A percentile compares a stretch with the other conserved stretches of the same genome.
Conservation (phyloP, 306 rosid species). For the Vachellia pachyceras region DNA sequence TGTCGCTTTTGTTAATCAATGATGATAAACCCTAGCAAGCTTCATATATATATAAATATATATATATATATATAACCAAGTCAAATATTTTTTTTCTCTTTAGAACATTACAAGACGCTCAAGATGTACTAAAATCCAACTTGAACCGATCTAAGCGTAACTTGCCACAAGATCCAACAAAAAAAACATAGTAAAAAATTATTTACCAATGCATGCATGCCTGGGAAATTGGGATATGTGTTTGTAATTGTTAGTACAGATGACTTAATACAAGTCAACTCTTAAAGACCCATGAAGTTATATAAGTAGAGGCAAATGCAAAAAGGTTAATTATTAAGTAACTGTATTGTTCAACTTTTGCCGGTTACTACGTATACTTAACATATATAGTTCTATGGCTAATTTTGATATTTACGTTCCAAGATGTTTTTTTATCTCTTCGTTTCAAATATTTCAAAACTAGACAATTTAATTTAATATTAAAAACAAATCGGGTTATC, state of each 20-base stretch:
- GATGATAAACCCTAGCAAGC: not conserved
- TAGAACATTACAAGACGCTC: constrained; percentile 25
- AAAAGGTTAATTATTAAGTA: not conserved
- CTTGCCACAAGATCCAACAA: constrained; percentile 53
- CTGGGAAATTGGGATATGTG: constrained; percentile 22
- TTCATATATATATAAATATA: not conserved
- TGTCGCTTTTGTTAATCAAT: not conserved
- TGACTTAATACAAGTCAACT: not conserved
- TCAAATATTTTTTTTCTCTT: not conserved
- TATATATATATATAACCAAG: not conserved
- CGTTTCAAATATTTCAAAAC: not conserved
- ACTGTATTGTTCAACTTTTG: not conserved
- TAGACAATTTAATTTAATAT: not conserved
- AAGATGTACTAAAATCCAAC: constrained; percentile 52
- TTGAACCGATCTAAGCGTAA: constrained; percentile 43
- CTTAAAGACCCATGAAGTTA: not conserved
- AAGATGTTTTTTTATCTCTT: not conserved
- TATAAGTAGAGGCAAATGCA: not conserved
- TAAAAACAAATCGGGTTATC: not conserved
- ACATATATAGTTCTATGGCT: not conserved
- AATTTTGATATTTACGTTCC: not conserved
- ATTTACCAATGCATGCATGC: constrained; percentile 43
- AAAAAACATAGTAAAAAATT: constrained; percentile 27
- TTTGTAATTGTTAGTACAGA: constrained; percentile 42
- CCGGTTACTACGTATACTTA: not conserved